Evolutionary conservation across 352 stramenopile species (phyloP).

Genomic region (Plasmopara viticola): DNA sequence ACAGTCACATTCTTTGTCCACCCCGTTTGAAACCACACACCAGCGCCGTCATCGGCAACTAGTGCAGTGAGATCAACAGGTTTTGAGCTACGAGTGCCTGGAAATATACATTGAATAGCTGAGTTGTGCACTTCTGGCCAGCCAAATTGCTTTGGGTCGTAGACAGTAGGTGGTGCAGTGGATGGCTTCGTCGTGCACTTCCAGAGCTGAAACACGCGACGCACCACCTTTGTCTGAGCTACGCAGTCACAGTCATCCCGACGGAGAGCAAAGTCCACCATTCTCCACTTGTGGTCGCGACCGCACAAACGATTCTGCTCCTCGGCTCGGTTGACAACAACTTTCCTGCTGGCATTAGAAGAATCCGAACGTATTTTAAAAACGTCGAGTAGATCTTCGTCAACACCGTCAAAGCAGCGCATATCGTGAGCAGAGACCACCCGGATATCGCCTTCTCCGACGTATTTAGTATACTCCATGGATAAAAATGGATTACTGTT

Average conservation of each 20-base stretch:
- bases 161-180: slow-evolving; percentile 16
- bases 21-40: slow-evolving; percentile 57
- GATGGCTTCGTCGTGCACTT: slow-evolving; percentile 79
- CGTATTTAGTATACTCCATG: slow-evolving; percentile 82
- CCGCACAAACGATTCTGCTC: slow-evolving; percentile 80
- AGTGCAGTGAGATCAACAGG: slow-evolving; percentile 25
- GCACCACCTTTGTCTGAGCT: slow-evolving; percentile 80
- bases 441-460: slow-evolving; percentile 83
- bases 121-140: slow-evolving; percentile 51
- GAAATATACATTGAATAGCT: slow-evolving; percentile 50
- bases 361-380: slow-evolving; percentile 28
- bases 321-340: slow-evolving; percentile 59
- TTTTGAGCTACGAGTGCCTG: slow-evolving; percentile 13
- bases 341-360: slow-evolving; percentile 2
- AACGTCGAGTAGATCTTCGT: slow-evolving; percentile 65
- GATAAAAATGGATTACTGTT: slow-evolving; percentile 72
- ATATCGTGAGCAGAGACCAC: slow-evolving; percentile 88
- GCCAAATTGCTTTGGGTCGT: slow-evolving; percentile 44
- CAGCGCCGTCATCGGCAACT: slow-evolving; percentile 17
- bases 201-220: slow-evolving; percentile 90
- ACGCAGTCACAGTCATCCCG: slow-evolving; percentile 91
- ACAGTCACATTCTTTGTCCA: slow-evolving; percentile 63
- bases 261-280: slow-evolving; percentile 80
- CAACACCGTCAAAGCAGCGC: slow-evolving; percentile 86
- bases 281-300: slow-evolving; percentile 92